Conservation (phyloP, 1,139 yeast species). For the Nadsonia starkeyi-henricii region DNA sequence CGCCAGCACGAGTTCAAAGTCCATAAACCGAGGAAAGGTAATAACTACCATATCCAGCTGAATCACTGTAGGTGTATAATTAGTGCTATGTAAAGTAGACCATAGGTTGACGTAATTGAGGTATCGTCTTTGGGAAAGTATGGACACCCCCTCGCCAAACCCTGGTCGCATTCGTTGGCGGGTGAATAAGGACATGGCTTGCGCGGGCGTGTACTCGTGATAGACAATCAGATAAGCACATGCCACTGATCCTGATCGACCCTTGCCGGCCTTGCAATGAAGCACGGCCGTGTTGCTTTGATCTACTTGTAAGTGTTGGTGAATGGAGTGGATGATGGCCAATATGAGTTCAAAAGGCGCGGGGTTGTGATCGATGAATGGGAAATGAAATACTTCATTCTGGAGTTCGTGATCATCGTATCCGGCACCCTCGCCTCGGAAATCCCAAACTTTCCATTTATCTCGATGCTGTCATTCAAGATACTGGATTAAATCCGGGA, state of each 20-base stretch:
- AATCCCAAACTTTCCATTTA: conserved; percentile 63
- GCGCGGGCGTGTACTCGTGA: conserved; percentile 24
- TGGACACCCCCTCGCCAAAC: conserved; percentile 57
- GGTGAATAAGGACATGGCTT: conserved; percentile 42
- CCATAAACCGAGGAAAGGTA: conserved; percentile 15
- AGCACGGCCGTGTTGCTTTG: conserved; percentile 44
- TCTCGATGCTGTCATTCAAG: conserved; percentile 35
- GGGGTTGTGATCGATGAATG: conserved; percentile 68
- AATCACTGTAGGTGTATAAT: conserved; percentile 14
- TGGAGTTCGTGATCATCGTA: conserved; percentile 26
- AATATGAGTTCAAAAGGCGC: conserved; percentile 47
- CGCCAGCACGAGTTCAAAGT: conserved; percentile 16
- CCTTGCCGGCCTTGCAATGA: conserved; percentile 89
- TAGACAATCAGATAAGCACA: conserved; percentile 56
- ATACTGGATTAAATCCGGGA: conserved; percentile 37
- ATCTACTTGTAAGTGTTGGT: conserved; percentile 26
- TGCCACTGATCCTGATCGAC: conserved; percentile 68
- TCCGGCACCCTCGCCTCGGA: conserved; percentile 48
- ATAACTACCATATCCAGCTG: conserved; percentile 17
- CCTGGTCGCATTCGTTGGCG: conserved; percentile 42
- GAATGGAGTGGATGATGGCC: conserved; percentile 33
- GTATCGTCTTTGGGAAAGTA: conserved; percentile 54
- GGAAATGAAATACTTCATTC: conserved; percentile 29
- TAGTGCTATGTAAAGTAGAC: conserved; percentile 12
- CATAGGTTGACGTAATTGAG: conserved; percentile 43